Conservation (phyloP, 2,329 filamentous ascomycete species). For the Geosmithia flava region DNA sequence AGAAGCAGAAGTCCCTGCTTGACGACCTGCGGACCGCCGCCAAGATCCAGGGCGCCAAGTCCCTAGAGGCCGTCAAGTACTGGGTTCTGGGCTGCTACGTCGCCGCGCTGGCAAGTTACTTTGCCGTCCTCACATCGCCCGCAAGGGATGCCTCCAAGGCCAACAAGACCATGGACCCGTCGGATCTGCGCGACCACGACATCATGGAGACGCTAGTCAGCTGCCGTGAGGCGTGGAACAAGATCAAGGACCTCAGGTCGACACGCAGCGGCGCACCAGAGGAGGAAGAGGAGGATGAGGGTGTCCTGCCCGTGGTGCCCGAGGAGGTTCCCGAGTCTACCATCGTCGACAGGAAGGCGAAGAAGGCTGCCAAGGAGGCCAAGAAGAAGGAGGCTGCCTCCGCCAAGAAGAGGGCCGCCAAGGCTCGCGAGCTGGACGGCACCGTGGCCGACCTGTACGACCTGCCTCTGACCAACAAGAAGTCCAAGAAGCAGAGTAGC, state of each 20-base stretch:
- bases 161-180: slow-evolving; percentile 53
- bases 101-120: slow-evolving; percentile 82
- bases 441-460: slow-evolving; percentile 57
- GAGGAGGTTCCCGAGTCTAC: slow-evolving; percentile 9
- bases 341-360: slow-evolving; percentile 8
- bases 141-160: slow-evolving; percentile 43
- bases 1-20: slow-evolving; percentile 57
- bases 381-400: slow-evolving; percentile 21
- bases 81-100: slow-evolving; percentile 78
- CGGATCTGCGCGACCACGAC: slow-evolving; percentile 77
- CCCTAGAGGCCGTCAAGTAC: slow-evolving; percentile 58
- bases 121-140: slow-evolving; percentile 80
- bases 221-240: slow-evolving; percentile 70
- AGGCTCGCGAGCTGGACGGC: slow-evolving; percentile 54
- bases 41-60: slow-evolving; percentile 34
- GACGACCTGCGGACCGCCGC: slow-evolving; percentile 45
- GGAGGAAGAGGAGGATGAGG: slow-evolving; percentile 2
- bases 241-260: slow-evolving; percentile 52
- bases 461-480: slow-evolving; percentile 39
- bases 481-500: slow-evolving; percentile 28
- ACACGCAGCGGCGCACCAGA: slow-evolving; percentile 23
- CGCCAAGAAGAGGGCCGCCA: slow-evolving; percentile 25
- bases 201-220: slow-evolving; percentile 78
- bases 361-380: slow-evolving; percentile 15
- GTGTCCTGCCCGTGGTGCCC: slow-evolving; percentile 11